These are phyloP conservation scores for Taphrina communis DNA, from an alignment of 1,139 yeast species.

Conservation along the genomic window DNA sequence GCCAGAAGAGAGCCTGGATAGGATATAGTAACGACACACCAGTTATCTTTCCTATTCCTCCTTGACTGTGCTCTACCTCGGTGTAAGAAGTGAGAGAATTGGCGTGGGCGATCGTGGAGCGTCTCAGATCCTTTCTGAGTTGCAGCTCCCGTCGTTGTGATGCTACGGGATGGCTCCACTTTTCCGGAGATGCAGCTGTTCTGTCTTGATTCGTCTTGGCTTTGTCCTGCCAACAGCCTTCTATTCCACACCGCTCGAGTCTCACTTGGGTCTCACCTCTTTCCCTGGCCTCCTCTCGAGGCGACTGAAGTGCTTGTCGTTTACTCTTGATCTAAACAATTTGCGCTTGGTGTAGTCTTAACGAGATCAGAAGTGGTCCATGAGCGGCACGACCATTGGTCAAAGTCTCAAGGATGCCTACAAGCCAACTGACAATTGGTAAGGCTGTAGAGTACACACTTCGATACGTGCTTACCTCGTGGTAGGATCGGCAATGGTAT, in stretches of 20 bases:
- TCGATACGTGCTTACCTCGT: neutral
- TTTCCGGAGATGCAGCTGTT: neutral
- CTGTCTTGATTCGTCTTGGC: neutral
- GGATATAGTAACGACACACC: too few species aligned
- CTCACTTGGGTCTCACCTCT: too few species aligned
- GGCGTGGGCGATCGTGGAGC: too few species aligned
- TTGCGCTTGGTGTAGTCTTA: neutral
- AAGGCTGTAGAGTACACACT: neutral
- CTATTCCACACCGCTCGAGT: too few species aligned
- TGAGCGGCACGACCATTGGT: conserved; percentile 25
- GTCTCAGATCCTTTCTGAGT: too few species aligned
- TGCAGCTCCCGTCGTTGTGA: too few species aligned
- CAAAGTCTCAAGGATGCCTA: conserved; percentile 42
- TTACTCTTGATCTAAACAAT: neutral
- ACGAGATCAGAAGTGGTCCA: neutral
- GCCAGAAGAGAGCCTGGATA: too few species aligned
- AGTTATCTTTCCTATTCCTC: too few species aligned
- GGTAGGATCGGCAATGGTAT: conserved; percentile 64
- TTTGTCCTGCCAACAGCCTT: neutral
- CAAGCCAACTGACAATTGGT: conserved; percentile 44
- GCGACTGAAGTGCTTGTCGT: neutral
- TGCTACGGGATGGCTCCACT: neutral
- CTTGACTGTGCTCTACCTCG: too few species aligned
- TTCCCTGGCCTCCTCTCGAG: too few species aligned
- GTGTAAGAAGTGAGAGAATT: too few species aligned